Percentiles rank a stretch among this genome's conserved stretches.
phyloP scores from a whole-genome alignment of 208 protist genomes.

The Porcisia hertigi region DNA sequence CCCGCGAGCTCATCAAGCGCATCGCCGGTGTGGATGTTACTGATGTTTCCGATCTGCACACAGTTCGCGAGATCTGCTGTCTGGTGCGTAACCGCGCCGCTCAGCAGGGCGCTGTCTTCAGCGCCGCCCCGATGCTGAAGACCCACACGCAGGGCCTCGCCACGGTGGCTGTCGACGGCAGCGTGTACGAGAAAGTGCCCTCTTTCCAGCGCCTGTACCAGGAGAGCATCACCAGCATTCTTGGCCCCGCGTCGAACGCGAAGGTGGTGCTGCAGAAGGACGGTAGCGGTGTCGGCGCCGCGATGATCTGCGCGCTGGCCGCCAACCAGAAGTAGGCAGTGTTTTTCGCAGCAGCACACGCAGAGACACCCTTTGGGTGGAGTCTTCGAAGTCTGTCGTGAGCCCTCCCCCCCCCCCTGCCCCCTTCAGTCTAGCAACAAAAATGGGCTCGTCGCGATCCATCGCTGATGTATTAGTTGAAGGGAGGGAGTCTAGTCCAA shows the following conservation, averaged over 20 bases:
- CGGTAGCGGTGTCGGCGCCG: slow-evolving; percentile 87
- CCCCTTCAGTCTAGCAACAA: too few species aligned
- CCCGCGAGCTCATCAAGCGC: slow-evolving; percentile 47
- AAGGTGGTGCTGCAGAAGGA: slow-evolving; percentile 76
- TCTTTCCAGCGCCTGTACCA: slow-evolving; percentile 83
- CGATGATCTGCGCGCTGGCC: slow-evolving; percentile 84
- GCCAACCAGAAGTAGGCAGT: slow-evolving; percentile 37
- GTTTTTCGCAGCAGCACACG: background rate
- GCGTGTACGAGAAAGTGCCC: slow-evolving; percentile 89
- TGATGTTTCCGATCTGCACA: slow-evolving; percentile 44
- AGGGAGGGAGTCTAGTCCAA: too few species aligned
- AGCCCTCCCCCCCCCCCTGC: too few species aligned
- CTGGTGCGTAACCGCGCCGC: slow-evolving; percentile 80
- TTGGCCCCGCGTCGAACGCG: slow-evolving; percentile 60
- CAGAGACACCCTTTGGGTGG: background rate
- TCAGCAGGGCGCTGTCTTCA: slow-evolving; percentile 70
- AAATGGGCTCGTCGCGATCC: too few species aligned
- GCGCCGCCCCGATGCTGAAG: slow-evolving; percentile 77
- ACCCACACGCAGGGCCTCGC: slow-evolving; percentile 59
- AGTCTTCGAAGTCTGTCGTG: too few species aligned
- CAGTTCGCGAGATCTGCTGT: slow-evolving; percentile 67
- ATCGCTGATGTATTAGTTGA: too few species aligned
- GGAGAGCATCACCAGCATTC: slow-evolving; percentile 64
- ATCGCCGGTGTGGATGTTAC: slow-evolving; percentile 54
- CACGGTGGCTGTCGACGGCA: slow-evolving; percentile 83